Conservation (phyloP, 2,329 filamentous ascomycete genomes). For the Alternaria angustiovoidea region DNA sequence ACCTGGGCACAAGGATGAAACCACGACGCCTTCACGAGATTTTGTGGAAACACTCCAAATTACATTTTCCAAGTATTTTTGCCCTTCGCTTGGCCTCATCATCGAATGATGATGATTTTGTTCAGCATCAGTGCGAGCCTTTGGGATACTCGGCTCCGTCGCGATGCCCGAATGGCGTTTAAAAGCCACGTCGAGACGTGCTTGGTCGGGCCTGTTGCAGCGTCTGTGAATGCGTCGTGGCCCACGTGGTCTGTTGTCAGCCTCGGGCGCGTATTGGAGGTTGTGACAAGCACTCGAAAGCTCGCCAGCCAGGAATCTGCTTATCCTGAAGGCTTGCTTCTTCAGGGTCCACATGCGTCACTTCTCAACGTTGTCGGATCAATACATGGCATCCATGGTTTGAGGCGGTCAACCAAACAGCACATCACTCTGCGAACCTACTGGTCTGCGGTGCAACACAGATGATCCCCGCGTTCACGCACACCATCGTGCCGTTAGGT, state of each 20-base stretch:
- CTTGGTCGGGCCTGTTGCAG: background rate
- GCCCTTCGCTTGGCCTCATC: background rate
- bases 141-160: background rate
- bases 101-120: background rate
- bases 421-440: background rate
- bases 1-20: background rate
- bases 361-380: background rate
- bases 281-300: background rate
- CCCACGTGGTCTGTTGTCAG: background rate
- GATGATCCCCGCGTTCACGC: background rate
- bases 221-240: background rate
- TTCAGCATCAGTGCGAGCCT: background rate
- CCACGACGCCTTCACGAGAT: background rate
- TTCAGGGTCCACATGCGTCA: background rate
- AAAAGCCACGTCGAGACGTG: slow-evolving; percentile 2
- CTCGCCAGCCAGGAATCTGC: background rate
- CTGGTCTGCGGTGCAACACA: background rate
- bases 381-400: background rate
- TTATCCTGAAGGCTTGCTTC: background rate
- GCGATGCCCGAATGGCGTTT: slow-evolving; percentile 1
- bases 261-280: background rate
- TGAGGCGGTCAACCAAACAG: background rate
- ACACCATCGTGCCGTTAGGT: background rate
- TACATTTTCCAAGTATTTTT: background rate
- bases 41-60: background rate